phyloP scores from a whole-genome alignment of 805 yeast genomes.

The Schizosaccharomyces cryophilus region DNA sequence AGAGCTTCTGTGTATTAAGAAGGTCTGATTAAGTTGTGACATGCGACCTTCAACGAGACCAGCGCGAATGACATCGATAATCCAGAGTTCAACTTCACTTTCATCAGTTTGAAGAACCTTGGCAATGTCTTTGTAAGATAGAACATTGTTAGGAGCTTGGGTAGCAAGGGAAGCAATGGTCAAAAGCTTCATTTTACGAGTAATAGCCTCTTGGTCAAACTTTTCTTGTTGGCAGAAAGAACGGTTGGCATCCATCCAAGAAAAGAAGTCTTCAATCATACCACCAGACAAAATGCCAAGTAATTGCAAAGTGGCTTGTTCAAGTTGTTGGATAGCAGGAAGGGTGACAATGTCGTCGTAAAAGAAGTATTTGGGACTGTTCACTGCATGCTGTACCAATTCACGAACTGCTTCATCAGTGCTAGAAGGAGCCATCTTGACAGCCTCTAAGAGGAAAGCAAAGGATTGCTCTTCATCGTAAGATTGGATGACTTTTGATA shows the following conservation, averaged over 20 bases:
- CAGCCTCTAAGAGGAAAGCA: neutral
- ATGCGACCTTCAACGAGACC: constrained; percentile 21
- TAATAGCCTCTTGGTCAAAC: constrained; percentile 6
- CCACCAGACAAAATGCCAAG: constrained; percentile 1
- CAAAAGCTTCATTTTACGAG: constrained; percentile 8
- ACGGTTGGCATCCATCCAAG: neutral
- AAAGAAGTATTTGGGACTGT: neutral
- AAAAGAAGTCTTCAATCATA: neutral
- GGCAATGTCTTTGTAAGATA: constrained; percentile 16
- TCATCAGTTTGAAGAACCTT: constrained; percentile 12
- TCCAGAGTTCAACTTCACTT: constrained; percentile 17
- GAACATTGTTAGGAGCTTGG: constrained; percentile 3
- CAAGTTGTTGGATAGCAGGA: neutral
- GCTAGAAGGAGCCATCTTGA: neutral
- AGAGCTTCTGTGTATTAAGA: constrained; percentile 16
- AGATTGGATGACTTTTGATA: neutral
- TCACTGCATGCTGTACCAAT: neutral
- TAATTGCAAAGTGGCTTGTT: neutral
- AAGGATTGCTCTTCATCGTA: neutral
- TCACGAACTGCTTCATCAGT: constrained; percentile 1
- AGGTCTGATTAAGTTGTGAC: constrained; percentile 17
- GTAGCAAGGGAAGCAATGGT: constrained; percentile 9
- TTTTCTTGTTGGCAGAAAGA: neutral
- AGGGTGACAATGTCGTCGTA: neutral
- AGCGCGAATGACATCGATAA: constrained; percentile 20